Conservation (phyloP, 345 rosid species). For the Eucalyptus erythrocorys region DNA sequence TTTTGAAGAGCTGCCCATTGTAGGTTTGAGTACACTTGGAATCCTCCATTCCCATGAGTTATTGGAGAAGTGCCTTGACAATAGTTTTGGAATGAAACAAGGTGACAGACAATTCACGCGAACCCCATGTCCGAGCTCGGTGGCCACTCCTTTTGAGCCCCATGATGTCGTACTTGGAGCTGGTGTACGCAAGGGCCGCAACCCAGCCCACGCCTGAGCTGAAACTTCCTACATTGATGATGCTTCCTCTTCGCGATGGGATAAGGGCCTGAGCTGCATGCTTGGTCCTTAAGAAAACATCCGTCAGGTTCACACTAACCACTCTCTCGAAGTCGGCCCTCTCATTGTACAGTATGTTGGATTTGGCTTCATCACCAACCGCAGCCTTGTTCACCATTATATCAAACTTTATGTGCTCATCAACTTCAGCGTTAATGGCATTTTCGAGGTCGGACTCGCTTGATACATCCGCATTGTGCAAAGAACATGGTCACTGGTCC, state of each 20-base stretch:
- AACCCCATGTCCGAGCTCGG: constrained; percentile 4
- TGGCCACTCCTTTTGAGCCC: neutral
- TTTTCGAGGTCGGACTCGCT: neutral
- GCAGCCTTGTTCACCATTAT: neutral
- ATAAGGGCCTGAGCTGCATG: constrained; percentile 14
- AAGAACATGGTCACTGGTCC: neutral
- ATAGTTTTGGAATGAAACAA: neutral
- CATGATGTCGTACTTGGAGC: constrained; percentile 4
- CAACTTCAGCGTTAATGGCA: neutral
- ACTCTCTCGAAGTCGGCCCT: neutral
- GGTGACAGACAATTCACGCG: constrained; percentile 5
- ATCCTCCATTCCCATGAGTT: too few species aligned
- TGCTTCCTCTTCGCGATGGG: neutral
- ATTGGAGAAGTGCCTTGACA: neutral
- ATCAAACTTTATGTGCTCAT: neutral
- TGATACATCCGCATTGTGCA: constrained; percentile 2
- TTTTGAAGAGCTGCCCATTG: too few species aligned
- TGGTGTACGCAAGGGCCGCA: constrained; percentile 1
- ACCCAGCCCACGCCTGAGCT: neutral
- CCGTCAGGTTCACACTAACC: neutral
- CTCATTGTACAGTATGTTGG: neutral
- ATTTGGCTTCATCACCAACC: neutral
- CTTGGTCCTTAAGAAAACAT: neutral
- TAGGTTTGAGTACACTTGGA: too few species aligned
- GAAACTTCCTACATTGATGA: neutral